Evolutionary conservation across 139 green algal species (phyloP), one percentile per base, ranked within the genome.

Genomic region (Chlamydomonas sp.): DNA sequence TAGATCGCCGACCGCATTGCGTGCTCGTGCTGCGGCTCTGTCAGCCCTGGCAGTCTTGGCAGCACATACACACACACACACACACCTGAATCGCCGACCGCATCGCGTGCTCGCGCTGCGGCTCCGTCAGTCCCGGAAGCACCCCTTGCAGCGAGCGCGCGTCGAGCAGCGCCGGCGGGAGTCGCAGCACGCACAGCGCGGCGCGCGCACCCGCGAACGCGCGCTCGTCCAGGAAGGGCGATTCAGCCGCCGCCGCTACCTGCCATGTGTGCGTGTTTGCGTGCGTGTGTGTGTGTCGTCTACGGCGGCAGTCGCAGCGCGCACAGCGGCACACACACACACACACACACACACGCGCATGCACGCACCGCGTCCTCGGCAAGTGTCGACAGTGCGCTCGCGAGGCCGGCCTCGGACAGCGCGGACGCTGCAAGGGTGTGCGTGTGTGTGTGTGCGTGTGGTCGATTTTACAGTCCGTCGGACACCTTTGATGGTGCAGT

Each of bases 141-240:
- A 10, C 5, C 33, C 35, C 10, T 5, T 54, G 10, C 62, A 69
- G 8, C 0, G 33, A 1, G 1, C 4, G 3, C n/a, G 65, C 61
- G n/a, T 71, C 70, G 64, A 81, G 35, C 35, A 78, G 61, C 20
- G 48, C 61, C 22, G 38, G 62, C 5, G 88, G 87, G 71, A 94
- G 76, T 30, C 48, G 73, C 69, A 95, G 76, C 69, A 87, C 83
- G 66, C 86, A 92, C 64, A 95, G 78, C 71, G 91, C 83, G 22
- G 74, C 83, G n/a, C n/a, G n/a, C 10, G 69, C 78, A 28, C 83
- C 78, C 29, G 30, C 28, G 3, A 39, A 67, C 48, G 90, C 62
- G 3, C 80, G 74, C 2, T 70, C 71, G 24, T 93, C 89, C 29
- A 95, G 68, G 66, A 95, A 95, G 2, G 89, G 89, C 22, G 82